Evolutionary conservation across 352 stramenopile genomes (phyloP).

Genomic region (Phytopythium boreale): DNA sequence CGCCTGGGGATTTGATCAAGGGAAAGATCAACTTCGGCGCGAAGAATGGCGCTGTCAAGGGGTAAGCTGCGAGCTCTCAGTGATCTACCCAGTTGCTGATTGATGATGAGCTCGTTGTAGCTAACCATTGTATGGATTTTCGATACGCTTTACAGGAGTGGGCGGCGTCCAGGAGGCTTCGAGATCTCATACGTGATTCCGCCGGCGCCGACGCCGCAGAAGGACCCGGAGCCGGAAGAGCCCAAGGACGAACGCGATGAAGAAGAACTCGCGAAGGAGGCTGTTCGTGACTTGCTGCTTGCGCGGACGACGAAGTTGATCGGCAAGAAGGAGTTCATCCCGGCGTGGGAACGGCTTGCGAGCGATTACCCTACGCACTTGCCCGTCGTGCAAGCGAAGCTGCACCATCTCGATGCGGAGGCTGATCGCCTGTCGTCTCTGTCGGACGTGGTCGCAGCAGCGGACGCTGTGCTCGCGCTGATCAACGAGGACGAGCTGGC

Average conservation of each 20-base stretch:
- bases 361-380: conserved; percentile 61
- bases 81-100: neutral
- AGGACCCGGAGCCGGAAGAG: conserved; percentile 63
- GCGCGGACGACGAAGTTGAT: conserved; percentile 61
- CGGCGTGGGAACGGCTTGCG: conserved; percentile 44
- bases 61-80: conserved; percentile 19
- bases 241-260: conserved; percentile 71
- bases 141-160: conserved; percentile 23
- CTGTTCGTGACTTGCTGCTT: conserved; percentile 70
- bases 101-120: neutral
- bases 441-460: conserved; percentile 44
- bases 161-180: conserved; percentile 64
- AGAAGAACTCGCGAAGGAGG: conserved; percentile 60
- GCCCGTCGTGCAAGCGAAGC: conserved; percentile 53
- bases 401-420: conserved; percentile 76
- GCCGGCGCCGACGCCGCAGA: conserved; percentile 41
- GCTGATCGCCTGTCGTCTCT: conserved; percentile 42
- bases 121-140: conserved; percentile 4
- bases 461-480: conserved; percentile 48
- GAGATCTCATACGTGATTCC: conserved; percentile 76
- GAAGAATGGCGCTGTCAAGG: conserved; percentile 62
- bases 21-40: conserved; percentile 76
- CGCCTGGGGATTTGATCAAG: conserved; percentile 58
- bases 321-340: conserved; percentile 62
- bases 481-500: conserved; percentile 71